Evolutionary conservation across 768 basidiomycete species (phyloP).

Genomic region (Hericium erinaceus): DNA sequence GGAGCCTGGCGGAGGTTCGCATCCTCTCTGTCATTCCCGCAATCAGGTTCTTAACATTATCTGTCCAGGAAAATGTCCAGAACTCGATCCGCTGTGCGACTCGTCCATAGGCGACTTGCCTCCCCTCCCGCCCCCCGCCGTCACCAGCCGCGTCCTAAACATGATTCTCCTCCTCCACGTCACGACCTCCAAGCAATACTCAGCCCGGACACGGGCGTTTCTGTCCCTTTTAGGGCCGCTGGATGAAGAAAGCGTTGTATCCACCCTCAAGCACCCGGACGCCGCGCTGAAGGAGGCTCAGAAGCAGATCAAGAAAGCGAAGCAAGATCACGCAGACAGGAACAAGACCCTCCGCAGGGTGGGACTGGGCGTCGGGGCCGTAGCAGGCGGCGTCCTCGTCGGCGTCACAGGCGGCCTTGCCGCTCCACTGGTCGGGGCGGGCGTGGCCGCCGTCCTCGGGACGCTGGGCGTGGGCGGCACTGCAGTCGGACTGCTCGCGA

Average conservation of each 20-base stretch:
- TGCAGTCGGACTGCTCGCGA: constrained; percentile 39
- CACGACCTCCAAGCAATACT: constrained; percentile 38
- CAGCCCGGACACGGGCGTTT: constrained; percentile 41
- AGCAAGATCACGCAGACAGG: constrained; percentile 31
- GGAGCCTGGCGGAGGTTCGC: constrained; percentile 30
- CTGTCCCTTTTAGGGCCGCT: constrained; percentile 28
- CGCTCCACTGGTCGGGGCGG: constrained; percentile 49
- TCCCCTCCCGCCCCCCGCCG: constrained; percentile 26
- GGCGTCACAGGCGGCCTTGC: constrained; percentile 54
- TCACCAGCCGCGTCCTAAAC: constrained; percentile 36
- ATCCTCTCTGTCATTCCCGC: neutral
- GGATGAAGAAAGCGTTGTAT: constrained; percentile 36
- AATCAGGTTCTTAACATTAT: no score
- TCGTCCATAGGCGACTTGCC: constrained; percentile 35
- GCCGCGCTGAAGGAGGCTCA: constrained; percentile 35
- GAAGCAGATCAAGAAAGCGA: constrained; percentile 30
- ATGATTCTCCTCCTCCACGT: constrained; percentile 43
- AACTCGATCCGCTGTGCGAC: constrained; percentile 33
- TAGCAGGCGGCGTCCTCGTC: constrained; percentile 45
- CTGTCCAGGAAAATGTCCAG: constrained; percentile 33
- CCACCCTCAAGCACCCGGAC: constrained; percentile 41
- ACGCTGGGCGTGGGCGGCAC: constrained; percentile 47
- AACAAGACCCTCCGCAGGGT: constrained; percentile 32
- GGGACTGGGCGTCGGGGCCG: constrained; percentile 43
- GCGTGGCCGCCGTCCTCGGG: constrained; percentile 37